Base-by-base conservation (phyloP, 2,329 filamentous ascomycete genomes). In the Cytospora schulzeri region DNA sequence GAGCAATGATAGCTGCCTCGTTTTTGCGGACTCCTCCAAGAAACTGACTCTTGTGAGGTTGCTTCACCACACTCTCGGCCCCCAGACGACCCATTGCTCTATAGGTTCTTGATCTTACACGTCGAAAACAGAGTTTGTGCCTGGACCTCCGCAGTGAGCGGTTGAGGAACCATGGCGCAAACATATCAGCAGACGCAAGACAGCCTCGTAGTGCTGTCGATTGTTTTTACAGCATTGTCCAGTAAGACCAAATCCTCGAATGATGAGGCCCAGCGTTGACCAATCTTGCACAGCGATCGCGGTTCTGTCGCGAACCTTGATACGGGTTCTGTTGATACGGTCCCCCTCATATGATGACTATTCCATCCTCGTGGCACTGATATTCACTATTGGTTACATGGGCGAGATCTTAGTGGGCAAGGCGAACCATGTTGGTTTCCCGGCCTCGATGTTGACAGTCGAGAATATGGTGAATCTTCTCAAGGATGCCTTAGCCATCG, bases 401-500 rank as follows among this genome's bases (percentile, higher is more conserved):
- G 60, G 66, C 35, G 65, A 68, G 45, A 55, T 71, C 15, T 58
- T 70, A 38, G 24, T 71, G 17, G 29, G 62, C 22, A 58, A 60
- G 51, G 14, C 48, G 9, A 63, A 69, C 33, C 58, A 67, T 38
- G 38, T 69, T 17, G 69, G 69, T 0, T 68, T 66, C 45, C 67
- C 69, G 12, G 62, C 68, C 24, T 62, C 68, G 22, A 62, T 61
- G n/a, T 61, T 70, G 15, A 70, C 67, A 6, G 35, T 50, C 24
- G 59, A 67, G 22, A 69, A 70, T 60, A 66, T 69, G 60, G 17
- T 66, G 22, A 48, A 35, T 1, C 33, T 55, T 2, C n/a, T 63
- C 17, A 41, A 76, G 70, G 70, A 69, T 0, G 76, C 73, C 0
- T 66, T 79, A 7, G 76, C 73, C 5, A 75, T 79, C 2, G 75